These are phyloP conservation scores for Davidsoniella virescens DNA, from an alignment of 2,329 filamentous ascomycete genomes.

Conservation along the genomic window DNA sequence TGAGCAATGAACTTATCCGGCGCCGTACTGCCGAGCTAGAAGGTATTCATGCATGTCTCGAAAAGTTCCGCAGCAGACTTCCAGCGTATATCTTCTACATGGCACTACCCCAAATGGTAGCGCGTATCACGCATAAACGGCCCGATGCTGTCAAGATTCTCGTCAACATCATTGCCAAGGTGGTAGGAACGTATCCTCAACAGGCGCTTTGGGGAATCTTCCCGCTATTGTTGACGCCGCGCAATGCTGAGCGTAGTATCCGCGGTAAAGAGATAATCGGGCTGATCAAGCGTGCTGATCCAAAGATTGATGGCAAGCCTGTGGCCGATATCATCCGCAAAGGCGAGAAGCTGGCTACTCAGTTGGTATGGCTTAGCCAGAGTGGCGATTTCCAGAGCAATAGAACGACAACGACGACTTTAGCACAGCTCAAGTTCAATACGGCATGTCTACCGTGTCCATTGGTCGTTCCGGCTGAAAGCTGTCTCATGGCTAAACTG, in stretches of 20 bases:
- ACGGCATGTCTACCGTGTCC: slow-evolving; percentile 68
- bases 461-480: slow-evolving; percentile 78
- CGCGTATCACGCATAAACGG: slow-evolving; percentile 84
- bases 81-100: slow-evolving; percentile 69
- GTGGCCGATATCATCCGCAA: slow-evolving; percentile 50
- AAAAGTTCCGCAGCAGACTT: slow-evolving; percentile 59
- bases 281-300: slow-evolving; percentile 23
- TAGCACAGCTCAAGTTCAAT: slow-evolving; percentile 65
- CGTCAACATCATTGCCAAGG: slow-evolving; percentile 64
- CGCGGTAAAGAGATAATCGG: slow-evolving; percentile 26
- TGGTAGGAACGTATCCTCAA: slow-evolving; percentile 74
- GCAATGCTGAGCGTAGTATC: slow-evolving; percentile 28
- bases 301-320: slow-evolving; percentile 3
- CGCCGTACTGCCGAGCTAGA: slow-evolving; percentile 50
- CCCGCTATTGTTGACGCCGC: slow-evolving; percentile 65
- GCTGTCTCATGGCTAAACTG: slow-evolving; percentile 65
- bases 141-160: slow-evolving; percentile 60
- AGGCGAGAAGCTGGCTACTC: slow-evolving; percentile 70
- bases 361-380: slow-evolving; percentile 66
- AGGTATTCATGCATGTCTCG: slow-evolving; percentile 55
- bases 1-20: slow-evolving; percentile 35
- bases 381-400: slow-evolving; percentile 56
- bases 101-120: slow-evolving; percentile 79
- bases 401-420: slow-evolving; percentile 51
- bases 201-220: slow-evolving; percentile 87